Percentiles rank a stretch among this genome's conserved stretches.
These are phyloP conservation scores for Phytophthora litchii DNA, from an alignment of 352 stramenopile genomes.

Conservation along the genomic window DNA sequence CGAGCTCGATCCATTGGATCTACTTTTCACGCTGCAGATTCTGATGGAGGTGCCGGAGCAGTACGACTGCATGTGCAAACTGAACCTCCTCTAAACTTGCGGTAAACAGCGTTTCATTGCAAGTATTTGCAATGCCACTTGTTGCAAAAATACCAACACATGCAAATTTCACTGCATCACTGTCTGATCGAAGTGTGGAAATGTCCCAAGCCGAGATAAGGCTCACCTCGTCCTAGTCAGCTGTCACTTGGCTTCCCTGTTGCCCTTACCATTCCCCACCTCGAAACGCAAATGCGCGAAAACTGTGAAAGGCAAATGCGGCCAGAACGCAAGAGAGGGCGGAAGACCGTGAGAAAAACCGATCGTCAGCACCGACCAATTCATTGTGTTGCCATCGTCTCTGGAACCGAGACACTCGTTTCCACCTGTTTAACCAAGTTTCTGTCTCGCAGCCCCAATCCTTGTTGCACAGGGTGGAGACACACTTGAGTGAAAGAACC, in stretches of 20 bases:
- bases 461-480: slow-evolving; percentile 13
- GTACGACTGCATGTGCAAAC: slow-evolving; percentile 50
- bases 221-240: slow-evolving; percentile 11
- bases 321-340: slow-evolving; percentile 10
- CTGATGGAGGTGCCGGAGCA: slow-evolving; percentile 51
- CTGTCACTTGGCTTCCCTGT: slow-evolving; percentile 6
- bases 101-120: no score
- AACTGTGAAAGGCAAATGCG: not conserved
- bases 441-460: slow-evolving; percentile 35
- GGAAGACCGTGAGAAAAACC: slow-evolving; percentile 22
- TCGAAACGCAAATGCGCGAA: no score
- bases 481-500: slow-evolving; percentile 27
- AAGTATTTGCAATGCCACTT: no score
- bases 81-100: slow-evolving; percentile 45
- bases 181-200: no score
- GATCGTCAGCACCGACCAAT: slow-evolving; percentile 7
- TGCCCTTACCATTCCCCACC: no score
- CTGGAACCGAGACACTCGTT: slow-evolving; percentile 13
- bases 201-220: slow-evolving; percentile 18
- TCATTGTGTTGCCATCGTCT: not conserved
- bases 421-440: slow-evolving; percentile 27
- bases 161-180: no score
- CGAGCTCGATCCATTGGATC: slow-evolving; percentile 29
- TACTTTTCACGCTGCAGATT: slow-evolving; percentile 48
- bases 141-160: no score